Conservation (phyloP, 179 eudicot species). For the Silene coronaria region DNA sequence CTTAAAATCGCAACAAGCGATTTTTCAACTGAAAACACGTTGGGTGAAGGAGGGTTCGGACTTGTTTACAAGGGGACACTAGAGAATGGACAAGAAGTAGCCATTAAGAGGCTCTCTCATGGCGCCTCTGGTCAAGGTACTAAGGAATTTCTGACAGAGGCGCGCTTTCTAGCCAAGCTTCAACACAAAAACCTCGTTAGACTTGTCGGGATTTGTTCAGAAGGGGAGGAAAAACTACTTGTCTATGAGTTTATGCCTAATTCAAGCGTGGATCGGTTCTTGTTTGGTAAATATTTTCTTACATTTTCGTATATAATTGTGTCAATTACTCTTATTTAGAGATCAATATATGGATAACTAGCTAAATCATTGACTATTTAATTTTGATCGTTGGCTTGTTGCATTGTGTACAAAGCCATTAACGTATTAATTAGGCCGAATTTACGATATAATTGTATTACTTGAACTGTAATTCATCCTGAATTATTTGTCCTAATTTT, state of each 20-base stretch:
- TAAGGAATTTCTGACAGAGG: conserved; percentile 29
- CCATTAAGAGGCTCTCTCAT: conserved; percentile 24
- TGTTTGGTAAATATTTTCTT: conserved; percentile 16
- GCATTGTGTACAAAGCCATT: no score
- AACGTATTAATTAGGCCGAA: not conserved
- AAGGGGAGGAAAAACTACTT: conserved; percentile 24
- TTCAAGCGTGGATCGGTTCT: conserved; percentile 20
- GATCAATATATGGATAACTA: not conserved
- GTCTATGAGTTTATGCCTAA: conserved; percentile 29
- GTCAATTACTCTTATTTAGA: no score
- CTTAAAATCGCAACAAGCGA: conserved; percentile 17
- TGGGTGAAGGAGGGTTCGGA: conserved; percentile 38
- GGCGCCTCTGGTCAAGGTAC: conserved; percentile 23
- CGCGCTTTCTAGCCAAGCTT: conserved; percentile 24
- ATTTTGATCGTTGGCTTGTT: no score
- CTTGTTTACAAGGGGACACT: conserved; percentile 26
- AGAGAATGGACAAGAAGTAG: conserved; percentile 13
- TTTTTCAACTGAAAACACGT: conserved; percentile 22
- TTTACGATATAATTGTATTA: not conserved
- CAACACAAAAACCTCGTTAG: conserved; percentile 31
- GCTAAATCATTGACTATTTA: no score
- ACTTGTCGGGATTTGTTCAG: conserved; percentile 23
- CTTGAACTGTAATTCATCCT: not conserved
- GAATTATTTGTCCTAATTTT: no score
- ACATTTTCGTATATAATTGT: not conserved